Evolutionary conservation across 306 rosid genomes (phyloP).

Genomic region (Nissolia schottii): DNA sequence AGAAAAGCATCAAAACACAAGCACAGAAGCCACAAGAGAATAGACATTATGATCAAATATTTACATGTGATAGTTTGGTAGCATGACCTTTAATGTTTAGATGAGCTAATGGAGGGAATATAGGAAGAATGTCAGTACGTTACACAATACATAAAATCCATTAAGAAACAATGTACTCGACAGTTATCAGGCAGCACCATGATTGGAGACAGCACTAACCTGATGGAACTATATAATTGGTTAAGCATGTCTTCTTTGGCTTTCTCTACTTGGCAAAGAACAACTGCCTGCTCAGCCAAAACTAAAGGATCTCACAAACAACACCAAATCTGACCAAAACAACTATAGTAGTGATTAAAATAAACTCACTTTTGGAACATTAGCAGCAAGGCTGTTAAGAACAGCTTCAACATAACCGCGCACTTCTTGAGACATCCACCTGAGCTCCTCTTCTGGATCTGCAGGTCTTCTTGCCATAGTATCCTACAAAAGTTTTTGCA

Average conservation of each 20-base stretch:
- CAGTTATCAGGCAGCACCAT: not conserved
- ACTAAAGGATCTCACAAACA: constrained; percentile 25
- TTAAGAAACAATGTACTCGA: constrained; percentile 10
- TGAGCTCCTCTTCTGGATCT: constrained; percentile 66
- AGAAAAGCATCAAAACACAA: constrained; percentile 14
- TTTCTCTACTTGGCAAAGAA: constrained; percentile 64
- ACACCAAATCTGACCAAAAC: not conserved
- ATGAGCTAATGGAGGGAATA: not conserved
- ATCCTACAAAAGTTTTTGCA: constrained; percentile 34
- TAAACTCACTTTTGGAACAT: constrained; percentile 54
- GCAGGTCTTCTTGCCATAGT: constrained; percentile 54
- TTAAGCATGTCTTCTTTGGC: constrained; percentile 65
- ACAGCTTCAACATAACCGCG: constrained; percentile 69
- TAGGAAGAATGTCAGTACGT: not conserved
- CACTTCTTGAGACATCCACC: constrained; percentile 71
- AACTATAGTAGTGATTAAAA: constrained; percentile 4
- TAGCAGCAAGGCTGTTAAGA: constrained; percentile 58
- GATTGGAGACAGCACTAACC: constrained; percentile 31
- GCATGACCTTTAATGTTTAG: constrained; percentile 13
- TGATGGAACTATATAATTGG: constrained; percentile 54
- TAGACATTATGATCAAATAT: not conserved
- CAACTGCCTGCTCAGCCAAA: constrained; percentile 50
- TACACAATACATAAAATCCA: not conserved
- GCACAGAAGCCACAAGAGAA: not conserved
- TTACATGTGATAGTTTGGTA: not conserved